Evolutionary conservation across 2,329 filamentous ascomycete species (phyloP).

Genomic region (Westerdykella ornata): DNA sequence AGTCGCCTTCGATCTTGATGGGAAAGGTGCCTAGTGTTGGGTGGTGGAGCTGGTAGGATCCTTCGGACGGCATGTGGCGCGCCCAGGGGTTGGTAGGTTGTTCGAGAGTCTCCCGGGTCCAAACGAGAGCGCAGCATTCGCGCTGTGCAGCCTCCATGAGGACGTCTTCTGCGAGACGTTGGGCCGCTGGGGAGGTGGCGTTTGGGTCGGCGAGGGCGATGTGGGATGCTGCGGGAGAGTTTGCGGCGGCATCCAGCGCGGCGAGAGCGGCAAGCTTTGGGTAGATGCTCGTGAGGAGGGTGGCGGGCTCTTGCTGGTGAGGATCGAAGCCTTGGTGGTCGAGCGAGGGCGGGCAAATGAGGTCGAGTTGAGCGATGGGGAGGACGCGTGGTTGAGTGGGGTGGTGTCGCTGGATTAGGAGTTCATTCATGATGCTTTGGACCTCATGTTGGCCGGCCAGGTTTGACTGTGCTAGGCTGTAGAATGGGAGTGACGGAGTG

Average conservation of each 20-base stretch:
- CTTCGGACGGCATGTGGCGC: constrained; percentile 32
- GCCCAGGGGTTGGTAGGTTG: constrained; percentile 35
- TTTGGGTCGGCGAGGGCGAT: constrained; percentile 63
- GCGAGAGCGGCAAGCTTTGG: constrained; percentile 44
- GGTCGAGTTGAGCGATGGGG: constrained; percentile 35
- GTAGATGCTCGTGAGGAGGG: constrained; percentile 39
- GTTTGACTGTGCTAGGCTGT: constrained; percentile 57
- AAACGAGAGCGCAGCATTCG: constrained; percentile 66
- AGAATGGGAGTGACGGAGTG: constrained; percentile 62
- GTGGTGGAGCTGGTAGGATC: constrained; percentile 42
- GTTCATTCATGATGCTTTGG: constrained; percentile 43
- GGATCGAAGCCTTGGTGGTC: constrained; percentile 21
- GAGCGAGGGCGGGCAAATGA: constrained; percentile 34
- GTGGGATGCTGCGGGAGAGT: constrained; percentile 39
- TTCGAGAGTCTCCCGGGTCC: constrained; percentile 41
- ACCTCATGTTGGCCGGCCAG: constrained; percentile 44
- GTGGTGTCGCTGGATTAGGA: constrained; percentile 36
- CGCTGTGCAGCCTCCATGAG: constrained; percentile 58
- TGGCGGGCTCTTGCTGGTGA: constrained; percentile 27
- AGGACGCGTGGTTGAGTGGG: constrained; percentile 36
- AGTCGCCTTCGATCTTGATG: constrained; percentile 40
- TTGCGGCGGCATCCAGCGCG: constrained; percentile 42
- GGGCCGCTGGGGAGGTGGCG: constrained; percentile 57
- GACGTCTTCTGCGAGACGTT: constrained; percentile 53
- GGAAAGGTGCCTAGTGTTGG: constrained; percentile 40